Conservation (phyloP, 2,329 filamentous ascomycete species). For the Calycina herbarum region DNA sequence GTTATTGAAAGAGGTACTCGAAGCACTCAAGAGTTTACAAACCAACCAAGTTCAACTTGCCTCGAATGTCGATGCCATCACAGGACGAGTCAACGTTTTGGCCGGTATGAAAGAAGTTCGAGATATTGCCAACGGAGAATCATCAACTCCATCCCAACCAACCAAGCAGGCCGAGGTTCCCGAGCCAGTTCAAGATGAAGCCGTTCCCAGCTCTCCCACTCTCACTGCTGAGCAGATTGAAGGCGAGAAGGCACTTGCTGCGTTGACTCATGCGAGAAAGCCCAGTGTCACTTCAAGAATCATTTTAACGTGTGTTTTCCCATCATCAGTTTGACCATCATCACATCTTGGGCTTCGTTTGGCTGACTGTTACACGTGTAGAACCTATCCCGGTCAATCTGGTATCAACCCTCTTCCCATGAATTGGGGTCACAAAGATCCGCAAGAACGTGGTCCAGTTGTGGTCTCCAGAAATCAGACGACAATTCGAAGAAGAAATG, state of each 20-base stretch:
- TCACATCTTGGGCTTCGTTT: neutral
- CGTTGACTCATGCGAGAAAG: conserved; percentile 28
- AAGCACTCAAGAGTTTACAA: conserved; percentile 54
- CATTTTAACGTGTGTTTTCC: conserved; percentile 56
- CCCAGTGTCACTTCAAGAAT: conserved; percentile 56
- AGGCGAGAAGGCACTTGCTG: conserved; percentile 15
- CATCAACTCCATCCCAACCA: conserved; percentile 18
- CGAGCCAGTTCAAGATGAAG: conserved; percentile 27
- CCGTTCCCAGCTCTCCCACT: conserved; percentile 36
- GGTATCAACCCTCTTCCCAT: conserved; percentile 89
- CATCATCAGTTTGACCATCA: neutral
- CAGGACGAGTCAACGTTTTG: conserved; percentile 60
- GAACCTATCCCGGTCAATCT: conserved; percentile 89
- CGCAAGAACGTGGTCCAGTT: conserved; percentile 76
- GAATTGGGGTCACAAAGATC: conserved; percentile 81
- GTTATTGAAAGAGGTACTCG: conserved; percentile 55
- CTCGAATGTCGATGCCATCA: conserved; percentile 58
- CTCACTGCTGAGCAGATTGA: conserved; percentile 33
- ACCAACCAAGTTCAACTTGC: conserved; percentile 55
- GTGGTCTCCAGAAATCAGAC: conserved; percentile 76
- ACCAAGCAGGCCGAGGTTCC: conserved; percentile 19
- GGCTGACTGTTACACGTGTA: conserved; percentile 35
- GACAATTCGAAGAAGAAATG: conserved; percentile 79
- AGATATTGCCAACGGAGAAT: conserved; percentile 44
- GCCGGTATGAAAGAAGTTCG: conserved; percentile 58